phyloP scores from a whole-genome alignment of 164 flowering plant species.

The Vitis labrusca region DNA sequence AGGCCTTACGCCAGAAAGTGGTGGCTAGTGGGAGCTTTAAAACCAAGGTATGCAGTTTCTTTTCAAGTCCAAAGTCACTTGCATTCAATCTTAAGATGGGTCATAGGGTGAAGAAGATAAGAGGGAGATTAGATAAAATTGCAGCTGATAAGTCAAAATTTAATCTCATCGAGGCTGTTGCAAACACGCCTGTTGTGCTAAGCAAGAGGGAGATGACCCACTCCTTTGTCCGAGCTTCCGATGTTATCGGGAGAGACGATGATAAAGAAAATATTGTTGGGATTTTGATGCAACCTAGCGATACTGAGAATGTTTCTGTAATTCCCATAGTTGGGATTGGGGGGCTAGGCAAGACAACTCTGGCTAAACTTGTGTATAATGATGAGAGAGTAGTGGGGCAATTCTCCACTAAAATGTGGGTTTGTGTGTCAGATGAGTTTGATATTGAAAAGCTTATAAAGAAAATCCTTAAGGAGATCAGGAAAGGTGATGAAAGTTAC shows the following conservation, averaged over 20 bases:
- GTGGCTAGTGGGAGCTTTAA: not conserved
- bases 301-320: not conserved
- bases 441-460: not conserved
- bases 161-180: not conserved
- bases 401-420: conserved; percentile 13
- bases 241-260: conserved; percentile 13
- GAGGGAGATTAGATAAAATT: conserved; percentile 14
- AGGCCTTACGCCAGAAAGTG: not conserved
- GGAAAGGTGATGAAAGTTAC: too few relatives aligned
- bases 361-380: conserved; percentile 7
- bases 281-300: not conserved
- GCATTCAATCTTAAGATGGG: conserved; percentile 8
- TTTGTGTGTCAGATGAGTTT: conserved; percentile 16
- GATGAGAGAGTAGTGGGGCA: conserved; percentile 1
- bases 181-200: not conserved
- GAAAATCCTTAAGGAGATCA: too few relatives aligned
- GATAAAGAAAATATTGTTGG: not conserved
- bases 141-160: conserved; percentile 8
- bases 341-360: conserved; percentile 15
- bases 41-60: conserved; percentile 6
- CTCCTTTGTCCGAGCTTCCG: conserved; percentile 1
- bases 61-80: not conserved
- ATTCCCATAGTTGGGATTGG: conserved; percentile 9
- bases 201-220: not conserved
- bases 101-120: conserved; percentile 13